These are phyloP conservation scores for Trichoderma erinaceum DNA, from an alignment of 495 filamentous ascomycete genomes.

Conservation along the genomic window DNA sequence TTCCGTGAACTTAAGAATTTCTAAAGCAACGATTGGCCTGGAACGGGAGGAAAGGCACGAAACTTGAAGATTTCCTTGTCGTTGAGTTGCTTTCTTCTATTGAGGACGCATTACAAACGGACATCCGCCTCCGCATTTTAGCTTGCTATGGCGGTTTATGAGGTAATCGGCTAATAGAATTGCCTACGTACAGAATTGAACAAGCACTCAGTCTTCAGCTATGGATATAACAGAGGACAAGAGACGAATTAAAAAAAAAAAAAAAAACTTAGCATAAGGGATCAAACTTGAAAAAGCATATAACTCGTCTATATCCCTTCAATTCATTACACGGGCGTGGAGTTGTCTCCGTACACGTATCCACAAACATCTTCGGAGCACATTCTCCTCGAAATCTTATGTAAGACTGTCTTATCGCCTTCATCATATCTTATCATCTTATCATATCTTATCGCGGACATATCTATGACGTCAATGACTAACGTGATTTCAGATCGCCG, in stretches of 20 bases:
- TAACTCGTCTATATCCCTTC: too few relatives aligned
- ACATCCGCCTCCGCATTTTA: background rate
- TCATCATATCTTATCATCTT: background rate
- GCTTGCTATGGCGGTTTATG: background rate
- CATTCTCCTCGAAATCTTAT: background rate
- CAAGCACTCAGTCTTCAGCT: too few relatives aligned
- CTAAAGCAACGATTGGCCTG: too few relatives aligned
- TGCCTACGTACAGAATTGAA: background rate
- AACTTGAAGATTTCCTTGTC: background rate
- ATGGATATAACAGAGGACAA: too few relatives aligned
- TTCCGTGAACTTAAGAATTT: too few relatives aligned
- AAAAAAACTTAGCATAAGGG: too few relatives aligned
- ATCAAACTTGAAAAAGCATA: too few relatives aligned
- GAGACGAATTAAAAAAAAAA: too few relatives aligned
- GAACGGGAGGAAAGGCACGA: background rate
- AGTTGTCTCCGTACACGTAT: background rate
- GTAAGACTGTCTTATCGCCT: background rate
- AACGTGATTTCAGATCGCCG: background rate
- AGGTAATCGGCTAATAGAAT: background rate
- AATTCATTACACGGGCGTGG: too few relatives aligned
- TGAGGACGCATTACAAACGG: background rate
- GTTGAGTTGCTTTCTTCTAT: background rate
- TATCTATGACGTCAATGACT: background rate
- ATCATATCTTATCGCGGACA: background rate
- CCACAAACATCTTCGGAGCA: background rate